Conservation (phyloP, 495 filamentous ascomycete genomes). For the Podospora didyma region DNA sequence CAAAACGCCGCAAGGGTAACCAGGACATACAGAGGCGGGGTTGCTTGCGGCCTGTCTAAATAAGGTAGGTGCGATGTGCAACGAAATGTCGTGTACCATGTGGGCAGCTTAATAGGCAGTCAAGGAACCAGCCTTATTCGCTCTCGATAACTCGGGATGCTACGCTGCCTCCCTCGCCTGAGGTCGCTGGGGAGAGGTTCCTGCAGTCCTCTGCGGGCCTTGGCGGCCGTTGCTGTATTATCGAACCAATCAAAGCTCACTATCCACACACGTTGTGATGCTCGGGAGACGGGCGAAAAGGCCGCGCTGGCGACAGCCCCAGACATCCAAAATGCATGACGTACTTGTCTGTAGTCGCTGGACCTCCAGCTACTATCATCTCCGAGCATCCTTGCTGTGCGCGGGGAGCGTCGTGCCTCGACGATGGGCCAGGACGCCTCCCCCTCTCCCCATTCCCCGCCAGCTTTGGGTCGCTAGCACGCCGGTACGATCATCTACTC, state of each 20-base stretch:
- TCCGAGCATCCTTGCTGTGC: too few species aligned
- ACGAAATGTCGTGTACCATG: conserved; percentile 17
- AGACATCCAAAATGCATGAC: too few species aligned
- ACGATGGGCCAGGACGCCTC: conserved; percentile 2
- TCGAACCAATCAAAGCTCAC: neutral
- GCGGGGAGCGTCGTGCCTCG: neutral
- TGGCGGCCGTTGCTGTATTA: neutral
- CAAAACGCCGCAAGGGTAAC: too few species aligned
- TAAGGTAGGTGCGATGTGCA: too few species aligned
- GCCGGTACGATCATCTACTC: neutral
- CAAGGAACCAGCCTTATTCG: neutral
- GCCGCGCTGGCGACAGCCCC: neutral
- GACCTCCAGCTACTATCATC: too few species aligned
- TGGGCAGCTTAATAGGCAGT: neutral
- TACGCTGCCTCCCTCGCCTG: too few species aligned
- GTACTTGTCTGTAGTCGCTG: too few species aligned
- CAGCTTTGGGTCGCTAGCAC: neutral
- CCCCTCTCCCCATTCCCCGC: neutral
- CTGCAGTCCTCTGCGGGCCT: neutral
- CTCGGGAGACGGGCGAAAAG: neutral
- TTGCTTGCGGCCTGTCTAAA: too few species aligned
- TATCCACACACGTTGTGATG: neutral
- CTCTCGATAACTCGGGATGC: too few species aligned
- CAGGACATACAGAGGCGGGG: too few species aligned
- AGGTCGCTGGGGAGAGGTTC: too few species aligned